phyloP scores from a whole-genome alignment of 2,329 filamentous ascomycete genomes.

The Colletotrichum shisoi region DNA sequence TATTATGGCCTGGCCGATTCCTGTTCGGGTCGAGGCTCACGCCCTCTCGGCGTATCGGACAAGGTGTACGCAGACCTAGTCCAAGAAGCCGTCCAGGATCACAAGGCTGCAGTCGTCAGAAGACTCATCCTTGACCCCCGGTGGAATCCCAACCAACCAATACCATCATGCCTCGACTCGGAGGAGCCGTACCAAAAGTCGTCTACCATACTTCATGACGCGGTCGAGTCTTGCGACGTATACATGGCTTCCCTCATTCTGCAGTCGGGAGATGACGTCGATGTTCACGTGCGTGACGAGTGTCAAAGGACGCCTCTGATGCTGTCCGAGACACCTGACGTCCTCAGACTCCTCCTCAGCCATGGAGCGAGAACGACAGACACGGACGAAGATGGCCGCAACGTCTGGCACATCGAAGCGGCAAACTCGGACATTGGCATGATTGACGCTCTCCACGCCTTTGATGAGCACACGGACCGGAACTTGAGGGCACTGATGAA shows the following conservation, averaged over 20 bases:
- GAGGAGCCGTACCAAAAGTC: not conserved
- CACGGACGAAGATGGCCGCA: slow-evolving; percentile 46
- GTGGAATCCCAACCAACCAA: slow-evolving; percentile 30
- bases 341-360: slow-evolving; percentile 44
- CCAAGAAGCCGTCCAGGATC: slow-evolving; percentile 5
- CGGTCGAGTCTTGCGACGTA: slow-evolving; percentile 30
- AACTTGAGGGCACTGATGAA: slow-evolving; percentile 44
- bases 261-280: slow-evolving; percentile 43
- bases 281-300: slow-evolving; percentile 45
- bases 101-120: slow-evolving; percentile 14
- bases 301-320: slow-evolving; percentile 50
- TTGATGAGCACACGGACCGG: slow-evolving; percentile 44
- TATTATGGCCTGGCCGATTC: not conserved
- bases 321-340: slow-evolving; percentile 44
- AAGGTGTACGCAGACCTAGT: not conserved
- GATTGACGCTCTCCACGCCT: slow-evolving; percentile 45
- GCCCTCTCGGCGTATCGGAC: not conserved
- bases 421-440: slow-evolving; percentile 46
- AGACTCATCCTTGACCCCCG: slow-evolving; percentile 34
- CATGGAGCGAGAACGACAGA: slow-evolving; percentile 45
- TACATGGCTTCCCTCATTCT: slow-evolving; percentile 46
- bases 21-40: not conserved
- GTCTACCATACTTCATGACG: slow-evolving; percentile 24
- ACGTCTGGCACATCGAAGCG: slow-evolving; percentile 52
- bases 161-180: not conserved